Conservation (phyloP, 129 eudicot genomes). For the Dittrichia graveolens region DNA sequence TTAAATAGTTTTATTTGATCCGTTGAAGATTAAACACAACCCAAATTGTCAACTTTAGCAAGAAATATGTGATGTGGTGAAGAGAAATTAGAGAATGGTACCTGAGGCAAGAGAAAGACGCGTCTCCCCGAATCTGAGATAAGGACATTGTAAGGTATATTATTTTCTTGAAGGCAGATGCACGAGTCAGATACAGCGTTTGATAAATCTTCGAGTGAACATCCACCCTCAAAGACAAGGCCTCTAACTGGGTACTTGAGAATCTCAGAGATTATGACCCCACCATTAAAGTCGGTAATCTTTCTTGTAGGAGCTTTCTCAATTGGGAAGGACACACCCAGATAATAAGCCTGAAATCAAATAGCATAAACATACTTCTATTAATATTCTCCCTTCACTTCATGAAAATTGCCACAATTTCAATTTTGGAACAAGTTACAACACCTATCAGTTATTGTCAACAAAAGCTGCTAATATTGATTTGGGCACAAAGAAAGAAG, state of each 20-base stretch:
- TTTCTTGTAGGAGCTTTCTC: slow-evolving; percentile 82
- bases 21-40: neutral
- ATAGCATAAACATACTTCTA: slow-evolving; percentile 6
- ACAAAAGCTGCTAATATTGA: neutral
- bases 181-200: slow-evolving; percentile 77
- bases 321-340: slow-evolving; percentile 81
- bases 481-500: neutral
- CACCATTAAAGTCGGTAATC: slow-evolving; percentile 54
- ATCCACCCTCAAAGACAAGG: slow-evolving; percentile 85
- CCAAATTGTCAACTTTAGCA: too few relatives aligned
- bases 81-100: slow-evolving; percentile 22
- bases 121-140: slow-evolving; percentile 86
- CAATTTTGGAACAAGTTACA: neutral
- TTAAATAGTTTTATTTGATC: neutral
- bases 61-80: neutral
- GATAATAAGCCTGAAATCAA: slow-evolving; percentile 68
- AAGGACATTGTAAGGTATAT: slow-evolving; percentile 90
- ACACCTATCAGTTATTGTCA: neutral
- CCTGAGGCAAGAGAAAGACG: slow-evolving; percentile 95
- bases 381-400: neutral
- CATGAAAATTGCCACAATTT: neutral
- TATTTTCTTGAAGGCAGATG: slow-evolving; percentile 90
- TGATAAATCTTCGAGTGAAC: slow-evolving; percentile 63
- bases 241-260: slow-evolving; percentile 84
- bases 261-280: slow-evolving; percentile 70